These are phyloP conservation scores for Salix brachista DNA, from an alignment of 345 rosid genomes.

Conservation along the genomic window DNA sequence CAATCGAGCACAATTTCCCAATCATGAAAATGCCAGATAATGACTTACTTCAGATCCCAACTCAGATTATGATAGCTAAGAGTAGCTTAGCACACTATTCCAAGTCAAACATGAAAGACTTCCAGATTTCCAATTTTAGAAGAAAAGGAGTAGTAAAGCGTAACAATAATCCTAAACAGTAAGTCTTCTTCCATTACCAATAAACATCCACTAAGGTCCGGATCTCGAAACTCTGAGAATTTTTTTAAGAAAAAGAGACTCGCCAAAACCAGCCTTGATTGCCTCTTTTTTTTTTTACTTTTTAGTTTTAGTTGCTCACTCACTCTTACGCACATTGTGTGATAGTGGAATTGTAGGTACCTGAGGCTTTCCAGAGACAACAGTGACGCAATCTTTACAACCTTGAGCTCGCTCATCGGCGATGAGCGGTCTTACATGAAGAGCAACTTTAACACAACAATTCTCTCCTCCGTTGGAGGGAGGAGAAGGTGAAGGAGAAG, in stretches of 20 bases:
- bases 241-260: background rate
- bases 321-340: slow-evolving; percentile 2
- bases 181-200: background rate
- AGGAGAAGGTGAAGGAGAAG: slow-evolving; percentile 19
- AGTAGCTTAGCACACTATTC: slow-evolving; percentile 4
- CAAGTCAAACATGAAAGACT: slow-evolving; percentile 25
- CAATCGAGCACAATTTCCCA: slow-evolving; percentile 8
- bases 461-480: slow-evolving; percentile 57
- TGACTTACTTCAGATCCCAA: slow-evolving; percentile 24
- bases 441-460: slow-evolving; percentile 95
- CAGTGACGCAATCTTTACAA: slow-evolving; percentile 91
- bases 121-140: slow-evolving; percentile 8
- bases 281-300: background rate
- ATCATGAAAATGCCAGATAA: slow-evolving; percentile 18
- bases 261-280: background rate
- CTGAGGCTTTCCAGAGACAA: slow-evolving; percentile 90
- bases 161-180: background rate
- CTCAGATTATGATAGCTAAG: slow-evolving; percentile 8
- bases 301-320: background rate
- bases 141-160: background rate
- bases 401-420: slow-evolving; percentile 89
- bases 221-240: slow-evolving; percentile 32
- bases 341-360: slow-evolving; percentile 31
- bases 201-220: slow-evolving; percentile 31
- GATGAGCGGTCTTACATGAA: slow-evolving; percentile 93